Percentiles rank a stretch among this genome's conserved stretches.
phyloP scores from a whole-genome alignment of 2,329 filamentous ascomycete species.

The Tolypocladium sp. region DNA sequence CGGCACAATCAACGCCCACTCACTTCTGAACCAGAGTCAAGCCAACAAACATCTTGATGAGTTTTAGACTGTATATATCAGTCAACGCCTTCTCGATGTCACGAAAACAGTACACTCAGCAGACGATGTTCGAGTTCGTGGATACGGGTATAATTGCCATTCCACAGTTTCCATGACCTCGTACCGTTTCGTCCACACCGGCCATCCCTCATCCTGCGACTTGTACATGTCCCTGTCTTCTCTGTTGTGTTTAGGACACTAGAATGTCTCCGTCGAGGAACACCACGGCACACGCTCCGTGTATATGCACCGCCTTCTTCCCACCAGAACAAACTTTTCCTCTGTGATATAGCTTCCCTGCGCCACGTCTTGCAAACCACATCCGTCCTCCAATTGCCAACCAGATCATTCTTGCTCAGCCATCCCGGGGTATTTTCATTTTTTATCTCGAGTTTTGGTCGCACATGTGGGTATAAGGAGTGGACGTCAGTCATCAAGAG shows the following conservation, averaged over 20 bases:
- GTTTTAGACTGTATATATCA: no score
- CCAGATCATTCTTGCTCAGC: slow-evolving; percentile 12
- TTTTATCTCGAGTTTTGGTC: slow-evolving; percentile 19
- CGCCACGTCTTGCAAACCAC: background rate
- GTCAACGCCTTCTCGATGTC: no score
- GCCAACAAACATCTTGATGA: no score
- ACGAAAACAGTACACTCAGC: background rate
- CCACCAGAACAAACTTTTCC: background rate
- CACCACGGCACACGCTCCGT: background rate
- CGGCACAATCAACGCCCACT: no score
- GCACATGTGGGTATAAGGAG: slow-evolving; percentile 25
- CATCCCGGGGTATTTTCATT: slow-evolving; percentile 23
- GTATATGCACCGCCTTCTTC: background rate
- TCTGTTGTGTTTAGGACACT: background rate
- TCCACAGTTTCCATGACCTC: background rate
- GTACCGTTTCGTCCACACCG: background rate
- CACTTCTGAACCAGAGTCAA: no score
- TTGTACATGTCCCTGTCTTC: background rate
- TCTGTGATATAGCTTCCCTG: background rate
- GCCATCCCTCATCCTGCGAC: background rate
- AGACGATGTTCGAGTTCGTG: background rate
- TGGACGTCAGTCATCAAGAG: slow-evolving; percentile 24
- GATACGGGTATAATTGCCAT: background rate
- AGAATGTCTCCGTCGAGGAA: background rate
- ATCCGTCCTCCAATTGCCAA: slow-evolving; percentile 4